A percentile compares a stretch with the other conserved stretches of the same genome.
Conservation (phyloP, 495 filamentous ascomycete genomes). For the Cenococcum geophilum region DNA sequence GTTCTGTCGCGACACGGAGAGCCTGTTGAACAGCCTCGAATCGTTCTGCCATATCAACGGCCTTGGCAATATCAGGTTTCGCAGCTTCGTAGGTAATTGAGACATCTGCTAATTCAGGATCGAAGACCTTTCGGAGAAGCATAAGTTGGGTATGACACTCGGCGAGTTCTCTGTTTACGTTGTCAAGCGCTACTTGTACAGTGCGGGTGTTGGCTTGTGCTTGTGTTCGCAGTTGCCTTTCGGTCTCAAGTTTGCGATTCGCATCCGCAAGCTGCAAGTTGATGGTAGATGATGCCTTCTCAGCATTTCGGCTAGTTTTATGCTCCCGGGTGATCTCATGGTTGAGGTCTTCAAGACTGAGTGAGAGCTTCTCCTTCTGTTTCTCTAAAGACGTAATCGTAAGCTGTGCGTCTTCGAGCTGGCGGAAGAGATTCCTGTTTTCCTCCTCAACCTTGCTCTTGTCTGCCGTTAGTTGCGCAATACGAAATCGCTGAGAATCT, state of each 20-base stretch:
- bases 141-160: slow-evolving; percentile 75
- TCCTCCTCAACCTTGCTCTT: slow-evolving; percentile 81
- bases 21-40: slow-evolving; percentile 85
- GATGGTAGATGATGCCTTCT: slow-evolving; percentile 78
- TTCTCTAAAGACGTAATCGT: slow-evolving; percentile 84
- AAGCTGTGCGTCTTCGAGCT: slow-evolving; percentile 82
- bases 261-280: slow-evolving; percentile 81
- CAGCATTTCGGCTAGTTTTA: slow-evolving; percentile 82
- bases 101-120: slow-evolving; percentile 62
- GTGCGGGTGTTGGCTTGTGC: slow-evolving; percentile 80
- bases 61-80: slow-evolving; percentile 47
- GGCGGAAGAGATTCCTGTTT: slow-evolving; percentile 69
- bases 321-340: slow-evolving; percentile 89
- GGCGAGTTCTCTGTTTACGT: slow-evolving; percentile 67
- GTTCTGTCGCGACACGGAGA: slow-evolving; percentile 78
- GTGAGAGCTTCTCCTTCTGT: slow-evolving; percentile 87
- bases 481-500: slow-evolving; percentile 74
- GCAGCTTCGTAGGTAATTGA: slow-evolving; percentile 58
- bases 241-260: slow-evolving; percentile 84
- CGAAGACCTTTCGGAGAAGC: slow-evolving; percentile 75
- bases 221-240: slow-evolving; percentile 77
- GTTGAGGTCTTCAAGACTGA: slow-evolving; percentile 86
- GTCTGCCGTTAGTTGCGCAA: slow-evolving; percentile 72
- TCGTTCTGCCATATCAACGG: slow-evolving; percentile 78
- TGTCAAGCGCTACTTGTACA: slow-evolving; percentile 69